A percentile compares a stretch with the other conserved stretches of the same genome.
These are phyloP conservation scores for Ganoderma boninense DNA, from an alignment of 1,284 basidiomycete genomes.

Conservation along the genomic window DNA sequence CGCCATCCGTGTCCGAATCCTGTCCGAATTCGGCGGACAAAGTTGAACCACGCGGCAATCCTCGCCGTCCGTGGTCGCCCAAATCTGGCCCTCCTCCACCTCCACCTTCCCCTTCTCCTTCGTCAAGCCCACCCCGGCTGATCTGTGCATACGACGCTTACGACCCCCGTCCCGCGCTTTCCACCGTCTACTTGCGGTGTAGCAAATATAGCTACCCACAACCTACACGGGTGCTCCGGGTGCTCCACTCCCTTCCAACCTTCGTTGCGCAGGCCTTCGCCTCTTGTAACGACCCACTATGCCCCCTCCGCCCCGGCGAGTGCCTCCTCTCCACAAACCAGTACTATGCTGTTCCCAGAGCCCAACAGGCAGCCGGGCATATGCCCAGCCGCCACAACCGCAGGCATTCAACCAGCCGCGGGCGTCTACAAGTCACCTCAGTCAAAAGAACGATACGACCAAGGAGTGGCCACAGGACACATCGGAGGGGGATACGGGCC, in stretches of 20 bases:
- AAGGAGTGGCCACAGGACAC: conserved; percentile 74
- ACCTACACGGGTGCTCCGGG: conserved; percentile 22
- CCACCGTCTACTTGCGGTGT: not conserved
- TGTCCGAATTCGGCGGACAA: conserved; percentile 4
- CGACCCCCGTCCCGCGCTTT: not conserved
- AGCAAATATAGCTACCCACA: conserved; percentile 4
- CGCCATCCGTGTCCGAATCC: no score
- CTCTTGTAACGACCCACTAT: conserved; percentile 35
- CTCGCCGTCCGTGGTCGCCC: conserved; percentile 3
- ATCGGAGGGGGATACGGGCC: conserved; percentile 82
- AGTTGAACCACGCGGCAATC: conserved; percentile 14
- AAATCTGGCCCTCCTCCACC: conserved; percentile 1
- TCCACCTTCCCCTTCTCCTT: not conserved
- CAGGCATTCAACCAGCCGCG: conserved; percentile 38
- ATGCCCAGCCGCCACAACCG: conserved; percentile 38
- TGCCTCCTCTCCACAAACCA: conserved; percentile 48
- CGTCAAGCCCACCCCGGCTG: not conserved
- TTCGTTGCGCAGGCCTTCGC: conserved; percentile 5
- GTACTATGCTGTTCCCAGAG: conserved; percentile 60
- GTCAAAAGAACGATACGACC: conserved; percentile 64
- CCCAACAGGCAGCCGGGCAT: conserved; percentile 43
- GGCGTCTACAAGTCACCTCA: conserved; percentile 34
- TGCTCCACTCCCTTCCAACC: conserved; percentile 19
- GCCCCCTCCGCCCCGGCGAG: conserved; percentile 47
- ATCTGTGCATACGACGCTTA: not conserved